Evolutionary conservation across 352 stramenopile species (phyloP), one percentile per base, ranked within the genome.

Genomic region (Phytopythium cucurbitacearum): DNA sequence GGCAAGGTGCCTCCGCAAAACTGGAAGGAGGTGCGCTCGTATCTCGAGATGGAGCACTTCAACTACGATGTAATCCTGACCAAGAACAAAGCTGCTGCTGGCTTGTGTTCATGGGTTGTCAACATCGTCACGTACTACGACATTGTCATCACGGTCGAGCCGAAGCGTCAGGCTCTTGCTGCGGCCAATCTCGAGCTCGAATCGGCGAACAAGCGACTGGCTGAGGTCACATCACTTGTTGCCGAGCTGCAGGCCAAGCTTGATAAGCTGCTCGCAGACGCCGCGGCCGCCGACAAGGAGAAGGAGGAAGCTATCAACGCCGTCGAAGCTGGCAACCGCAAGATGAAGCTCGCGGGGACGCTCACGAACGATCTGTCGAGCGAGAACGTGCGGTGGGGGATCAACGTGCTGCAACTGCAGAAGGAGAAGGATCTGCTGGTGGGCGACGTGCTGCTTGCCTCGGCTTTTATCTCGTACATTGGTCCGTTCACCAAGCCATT

Each of bases 71-170:
- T 91, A 3, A 98, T 98, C 54, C 59, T 94, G 41, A 93, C 85
- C 4, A 98, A 98, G 67, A 98, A 98, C 76, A 95, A 91, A 45
- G 94, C 94, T 7, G 95, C 95, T 12, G 95, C 91, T 0, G 92
- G 91, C 39, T 64, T 98, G 40, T 98, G 91, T 59, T 94, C 84
- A 3, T 98, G 96, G 78, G 94, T 98, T 39, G 71, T 98, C 60
- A 98, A 98, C 60, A 98, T 98, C 40, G 91, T 98, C 41, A 95
- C 91, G 71, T 98, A 98, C 76, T 97, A 98, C 73, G 93, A 98
- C 66, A 98, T 98, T 41, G 75, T 98, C 1, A 71, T 97, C 40
- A 97, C 91, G 0, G 91, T 98, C 15, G 94, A 98, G 70, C 95
- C 95, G 6, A 98, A 98, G 69, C 87, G 94, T 35, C 82, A 92